Conservation (phyloP, 306 rosid species). For the Hippophae gyantsensis region DNA sequence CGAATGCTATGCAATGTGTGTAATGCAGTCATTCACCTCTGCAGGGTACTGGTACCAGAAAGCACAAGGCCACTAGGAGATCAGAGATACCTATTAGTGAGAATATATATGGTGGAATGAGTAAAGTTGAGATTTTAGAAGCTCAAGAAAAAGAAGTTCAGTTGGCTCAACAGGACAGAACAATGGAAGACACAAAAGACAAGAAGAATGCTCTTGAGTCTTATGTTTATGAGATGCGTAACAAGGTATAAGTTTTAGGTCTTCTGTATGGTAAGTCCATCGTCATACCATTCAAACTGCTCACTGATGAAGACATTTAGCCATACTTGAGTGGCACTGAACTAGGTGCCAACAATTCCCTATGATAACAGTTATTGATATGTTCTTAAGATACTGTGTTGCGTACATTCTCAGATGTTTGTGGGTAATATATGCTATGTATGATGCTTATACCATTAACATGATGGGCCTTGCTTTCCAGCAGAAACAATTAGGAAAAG, state of each 20-base stretch:
- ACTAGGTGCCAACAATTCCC: background rate
- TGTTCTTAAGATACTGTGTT: background rate
- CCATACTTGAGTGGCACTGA: background rate
- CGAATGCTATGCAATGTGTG: conserved; percentile 3
- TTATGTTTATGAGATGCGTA: conserved; percentile 87
- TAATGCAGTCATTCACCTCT: conserved; percentile 18
- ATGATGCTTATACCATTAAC: background rate
- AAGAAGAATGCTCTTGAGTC: conserved; percentile 89
- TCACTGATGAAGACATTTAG: conserved; percentile 9
- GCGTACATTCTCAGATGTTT: background rate
- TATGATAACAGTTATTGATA: background rate
- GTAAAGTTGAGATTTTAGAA: conserved; percentile 55
- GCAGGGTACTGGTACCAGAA: conserved; percentile 49
- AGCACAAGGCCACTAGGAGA: conserved; percentile 45
- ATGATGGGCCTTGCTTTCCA: background rate
- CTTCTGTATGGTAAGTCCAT: conserved; percentile 9
- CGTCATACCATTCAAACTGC: conserved; percentile 16
- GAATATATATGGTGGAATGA: conserved; percentile 70
- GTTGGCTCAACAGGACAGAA: conserved; percentile 69
- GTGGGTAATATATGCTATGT: background rate
- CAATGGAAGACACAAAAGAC: conserved; percentile 75
- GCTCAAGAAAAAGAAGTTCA: conserved; percentile 60
- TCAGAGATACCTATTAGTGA: conserved; percentile 51
- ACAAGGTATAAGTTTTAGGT: conserved; percentile 51
- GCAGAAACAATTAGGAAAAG: no score